Conservation (phyloP, 345 rosid genomes). For the Moricandia arvensis region DNA sequence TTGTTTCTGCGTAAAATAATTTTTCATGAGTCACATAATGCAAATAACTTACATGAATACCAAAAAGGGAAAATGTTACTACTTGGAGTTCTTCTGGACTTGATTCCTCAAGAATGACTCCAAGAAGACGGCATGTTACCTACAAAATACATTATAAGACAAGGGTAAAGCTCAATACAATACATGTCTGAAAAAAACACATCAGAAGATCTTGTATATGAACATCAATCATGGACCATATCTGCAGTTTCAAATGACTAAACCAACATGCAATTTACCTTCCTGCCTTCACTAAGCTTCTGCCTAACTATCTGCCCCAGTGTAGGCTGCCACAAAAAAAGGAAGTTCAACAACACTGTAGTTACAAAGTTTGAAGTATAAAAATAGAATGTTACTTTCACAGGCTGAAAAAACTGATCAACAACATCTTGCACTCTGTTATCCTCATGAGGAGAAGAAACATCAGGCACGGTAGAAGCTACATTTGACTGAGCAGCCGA, state of each 20-base stretch:
- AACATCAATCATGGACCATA: neutral
- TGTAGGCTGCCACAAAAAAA: slow-evolving; percentile 53
- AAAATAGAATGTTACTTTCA: slow-evolving; percentile 44
- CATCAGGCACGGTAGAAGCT: slow-evolving; percentile 47
- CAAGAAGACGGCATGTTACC: slow-evolving; percentile 94
- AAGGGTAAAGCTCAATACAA: neutral
- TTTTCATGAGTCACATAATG: neutral
- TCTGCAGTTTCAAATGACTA: neutral
- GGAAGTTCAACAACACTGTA: neutral
- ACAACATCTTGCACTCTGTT: slow-evolving; percentile 61
- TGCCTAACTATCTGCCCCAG: slow-evolving; percentile 83
- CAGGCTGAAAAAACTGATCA: slow-evolving; percentile 82
- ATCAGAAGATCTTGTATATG: neutral
- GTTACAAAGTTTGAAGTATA: neutral
- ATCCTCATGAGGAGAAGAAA: slow-evolving; percentile 58
- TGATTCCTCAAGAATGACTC: slow-evolving; percentile 86
- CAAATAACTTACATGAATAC: slow-evolving; percentile 1
- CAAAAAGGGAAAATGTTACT: neutral
- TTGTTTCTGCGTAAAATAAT: slow-evolving; percentile 56
- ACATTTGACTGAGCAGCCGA: slow-evolving; percentile 44
- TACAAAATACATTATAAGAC: slow-evolving; percentile 31
- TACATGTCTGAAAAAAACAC: neutral
- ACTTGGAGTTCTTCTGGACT: slow-evolving; percentile 38
- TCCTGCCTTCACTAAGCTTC: slow-evolving; percentile 87
- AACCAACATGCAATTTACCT: slow-evolving; percentile 45